Conservation (phyloP, 2,329 filamentous ascomycete species). For the Penicillium decumbens region DNA sequence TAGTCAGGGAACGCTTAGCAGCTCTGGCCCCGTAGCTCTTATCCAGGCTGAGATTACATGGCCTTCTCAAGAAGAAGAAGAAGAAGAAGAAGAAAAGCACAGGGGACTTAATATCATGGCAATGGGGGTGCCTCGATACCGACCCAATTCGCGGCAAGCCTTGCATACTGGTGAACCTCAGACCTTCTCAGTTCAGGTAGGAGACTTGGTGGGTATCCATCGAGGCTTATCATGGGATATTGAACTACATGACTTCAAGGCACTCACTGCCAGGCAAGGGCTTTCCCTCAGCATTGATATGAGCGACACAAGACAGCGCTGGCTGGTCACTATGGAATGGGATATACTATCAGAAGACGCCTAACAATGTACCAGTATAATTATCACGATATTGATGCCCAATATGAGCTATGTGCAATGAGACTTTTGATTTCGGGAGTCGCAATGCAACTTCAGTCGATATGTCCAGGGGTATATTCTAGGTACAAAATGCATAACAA, state of each 20-base stretch:
- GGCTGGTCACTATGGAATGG: conserved; percentile 41
- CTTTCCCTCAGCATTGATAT: neutral
- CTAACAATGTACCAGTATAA: neutral
- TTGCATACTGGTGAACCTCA: neutral
- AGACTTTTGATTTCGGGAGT: neutral
- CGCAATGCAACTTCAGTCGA: conserved; percentile 5
- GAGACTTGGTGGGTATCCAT: conserved; percentile 30
- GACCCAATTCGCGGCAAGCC: neutral
- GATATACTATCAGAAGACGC: conserved; percentile 24
- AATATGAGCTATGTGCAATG: neutral
- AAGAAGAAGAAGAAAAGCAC: neutral
- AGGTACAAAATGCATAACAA: conserved; percentile 6
- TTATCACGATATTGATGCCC: neutral
- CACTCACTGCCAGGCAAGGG: neutral
- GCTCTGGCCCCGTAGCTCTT: conserved; percentile 28
- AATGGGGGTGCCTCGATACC: conserved; percentile 25
- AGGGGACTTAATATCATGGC: conserved; percentile 23
- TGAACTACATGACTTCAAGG: conserved; percentile 19
- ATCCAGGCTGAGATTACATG: conserved; percentile 11
- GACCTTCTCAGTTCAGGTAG: conserved; percentile 10
- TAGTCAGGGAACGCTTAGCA: conserved; percentile 17
- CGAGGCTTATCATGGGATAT: conserved; percentile 37
- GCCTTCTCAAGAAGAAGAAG: neutral
- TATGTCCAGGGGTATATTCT: conserved; percentile 18
- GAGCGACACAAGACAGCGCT: conserved; percentile 17